phyloP scores from a whole-genome alignment of 495 filamentous ascomycete genomes.

The Pseudevernia furfuracea region DNA sequence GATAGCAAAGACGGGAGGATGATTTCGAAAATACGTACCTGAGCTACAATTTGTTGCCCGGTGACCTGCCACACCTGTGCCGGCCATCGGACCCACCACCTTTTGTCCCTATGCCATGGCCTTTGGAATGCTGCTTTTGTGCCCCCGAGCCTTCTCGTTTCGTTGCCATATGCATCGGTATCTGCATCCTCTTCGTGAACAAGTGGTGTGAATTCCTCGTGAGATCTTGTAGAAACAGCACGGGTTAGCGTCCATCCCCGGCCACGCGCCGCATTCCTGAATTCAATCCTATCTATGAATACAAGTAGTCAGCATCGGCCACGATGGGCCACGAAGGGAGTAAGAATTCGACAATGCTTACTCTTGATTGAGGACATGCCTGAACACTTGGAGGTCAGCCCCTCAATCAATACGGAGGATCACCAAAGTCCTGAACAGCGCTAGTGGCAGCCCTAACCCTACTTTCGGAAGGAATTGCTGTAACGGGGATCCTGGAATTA shows the following conservation, averaged over 20 bases:
- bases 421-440: no score
- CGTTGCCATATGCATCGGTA: not conserved
- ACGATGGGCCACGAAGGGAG: not conserved
- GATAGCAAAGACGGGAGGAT: not conserved
- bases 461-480: no score
- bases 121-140: not conserved
- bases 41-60: not conserved
- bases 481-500: no score
- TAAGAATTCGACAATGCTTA: not conserved
- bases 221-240: not conserved
- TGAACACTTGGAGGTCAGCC: no score
- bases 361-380: not conserved
- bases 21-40: not conserved
- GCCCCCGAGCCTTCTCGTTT: not conserved
- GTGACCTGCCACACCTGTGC: not conserved
- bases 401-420: no score
- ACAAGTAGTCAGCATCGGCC: not conserved
- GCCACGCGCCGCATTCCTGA: not conserved
- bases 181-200: not conserved
- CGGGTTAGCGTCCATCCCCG: not conserved
- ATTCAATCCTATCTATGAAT: not conserved
- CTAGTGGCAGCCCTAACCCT: no score
- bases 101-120: conserved; percentile 2
- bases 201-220: not conserved
- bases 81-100: conserved; percentile 1